Percentiles rank a stretch among this genome's conserved stretches.
phyloP scores from a whole-genome alignment of 192 early-diverging fungal genomes.

The Phlyctochytrium planicorne region DNA sequence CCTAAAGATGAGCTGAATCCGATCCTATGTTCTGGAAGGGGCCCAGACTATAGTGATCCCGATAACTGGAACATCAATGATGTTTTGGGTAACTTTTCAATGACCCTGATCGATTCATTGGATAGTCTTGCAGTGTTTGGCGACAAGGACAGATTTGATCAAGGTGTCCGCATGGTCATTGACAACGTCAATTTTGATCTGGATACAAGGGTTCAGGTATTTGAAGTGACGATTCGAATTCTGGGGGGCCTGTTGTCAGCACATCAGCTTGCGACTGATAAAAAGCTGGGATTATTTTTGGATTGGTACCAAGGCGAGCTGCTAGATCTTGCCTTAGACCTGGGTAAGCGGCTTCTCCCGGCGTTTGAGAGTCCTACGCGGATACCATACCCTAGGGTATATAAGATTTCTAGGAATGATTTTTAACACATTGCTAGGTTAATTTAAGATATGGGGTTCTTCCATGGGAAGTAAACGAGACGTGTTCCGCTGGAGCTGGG shows the following conservation, averaged over 20 bases:
- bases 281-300: slow-evolving; percentile 54
- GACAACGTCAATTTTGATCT: slow-evolving; percentile 72
- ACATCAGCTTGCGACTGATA: slow-evolving; percentile 80
- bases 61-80: slow-evolving; percentile 78
- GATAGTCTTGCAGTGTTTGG: slow-evolving; percentile 82
- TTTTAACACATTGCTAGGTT: slow-evolving; percentile 46
- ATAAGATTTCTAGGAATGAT: slow-evolving; percentile 5
- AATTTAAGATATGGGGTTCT: slow-evolving; percentile 79
- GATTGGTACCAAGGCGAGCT: slow-evolving; percentile 78
- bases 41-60: slow-evolving; percentile 64
- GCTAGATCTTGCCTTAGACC: slow-evolving; percentile 71
- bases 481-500: slow-evolving; percentile 79
- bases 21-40: slow-evolving; percentile 73
- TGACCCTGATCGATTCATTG: slow-evolving; percentile 91
- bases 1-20: slow-evolving; percentile 92
- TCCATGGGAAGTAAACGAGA: slow-evolving; percentile 64
- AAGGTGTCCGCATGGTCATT: slow-evolving; percentile 62
- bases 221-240: slow-evolving; percentile 91
- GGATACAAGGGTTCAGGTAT: slow-evolving; percentile 89
- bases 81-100: slow-evolving; percentile 89
- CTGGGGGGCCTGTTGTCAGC: slow-evolving; percentile 87
- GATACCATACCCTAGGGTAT: slow-evolving; percentile 82
- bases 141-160: slow-evolving; percentile 63
- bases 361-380: slow-evolving; percentile 84
- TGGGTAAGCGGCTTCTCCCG: slow-evolving; percentile 80